Conservation (phyloP, 176 grass and related monocot species). For the Eragrostis curvula region DNA sequence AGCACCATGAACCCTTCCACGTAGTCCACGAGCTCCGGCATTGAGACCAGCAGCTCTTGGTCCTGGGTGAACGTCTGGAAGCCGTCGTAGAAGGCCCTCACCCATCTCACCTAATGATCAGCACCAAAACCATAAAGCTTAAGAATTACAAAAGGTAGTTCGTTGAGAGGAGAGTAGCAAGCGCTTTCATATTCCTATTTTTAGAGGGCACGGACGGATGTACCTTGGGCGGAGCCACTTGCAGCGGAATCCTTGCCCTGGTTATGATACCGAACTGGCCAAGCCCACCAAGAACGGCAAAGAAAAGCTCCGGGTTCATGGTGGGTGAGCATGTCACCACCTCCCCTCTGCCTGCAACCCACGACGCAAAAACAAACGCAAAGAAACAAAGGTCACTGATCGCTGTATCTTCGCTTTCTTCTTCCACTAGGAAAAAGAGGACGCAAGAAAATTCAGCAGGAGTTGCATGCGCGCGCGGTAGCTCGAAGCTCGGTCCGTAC, state of each 20-base stretch:
- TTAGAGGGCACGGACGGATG: neutral
- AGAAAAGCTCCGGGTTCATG: constrained; percentile 74
- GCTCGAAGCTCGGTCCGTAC: too few relatives aligned
- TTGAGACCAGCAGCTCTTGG: constrained; percentile 72
- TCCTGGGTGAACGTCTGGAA: constrained; percentile 71
- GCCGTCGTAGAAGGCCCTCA: constrained; percentile 83
- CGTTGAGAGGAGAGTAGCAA: too few relatives aligned
- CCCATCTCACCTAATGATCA: constrained; percentile 78
- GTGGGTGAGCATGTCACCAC: constrained; percentile 81
- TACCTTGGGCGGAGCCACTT: constrained; percentile 80
- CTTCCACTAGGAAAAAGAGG: neutral
- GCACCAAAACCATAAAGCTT: too few relatives aligned
- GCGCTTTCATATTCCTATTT: constrained; percentile 14
- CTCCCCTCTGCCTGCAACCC: constrained; percentile 75
- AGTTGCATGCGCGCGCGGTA: constrained; percentile 12
- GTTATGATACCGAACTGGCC: constrained; percentile 95
- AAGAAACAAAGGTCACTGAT: constrained; percentile 13
- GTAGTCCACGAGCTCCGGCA: constrained; percentile 75
- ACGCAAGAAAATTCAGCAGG: neutral
- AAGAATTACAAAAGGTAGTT: too few relatives aligned
- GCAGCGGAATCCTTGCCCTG: constrained; percentile 80
- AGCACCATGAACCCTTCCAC: constrained; percentile 87
- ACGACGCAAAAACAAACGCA: constrained; percentile 1
- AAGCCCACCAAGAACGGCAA: constrained; percentile 80
- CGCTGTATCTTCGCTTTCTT: neutral